These are phyloP conservation scores for Akebia trifoliata DNA, from an alignment of 164 flowering plant genomes.

Conservation along the genomic window DNA sequence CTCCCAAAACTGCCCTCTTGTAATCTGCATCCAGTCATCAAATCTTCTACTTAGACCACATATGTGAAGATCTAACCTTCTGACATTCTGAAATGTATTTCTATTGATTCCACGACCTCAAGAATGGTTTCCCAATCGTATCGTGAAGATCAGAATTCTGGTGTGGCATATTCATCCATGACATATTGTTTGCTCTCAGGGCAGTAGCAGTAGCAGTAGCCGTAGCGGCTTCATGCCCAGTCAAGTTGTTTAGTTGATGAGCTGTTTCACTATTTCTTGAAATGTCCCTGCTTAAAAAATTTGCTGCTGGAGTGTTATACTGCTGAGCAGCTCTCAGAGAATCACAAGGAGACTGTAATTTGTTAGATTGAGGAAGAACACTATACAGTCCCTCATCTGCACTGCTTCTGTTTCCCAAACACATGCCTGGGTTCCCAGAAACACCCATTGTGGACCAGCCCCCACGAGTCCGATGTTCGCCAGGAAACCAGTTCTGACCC, in stretches of 20 bases:
- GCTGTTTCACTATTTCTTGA: slow-evolving; percentile 27
- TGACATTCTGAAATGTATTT: not conserved
- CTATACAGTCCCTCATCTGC: slow-evolving; percentile 59
- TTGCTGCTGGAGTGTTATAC: slow-evolving; percentile 35
- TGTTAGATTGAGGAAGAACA: slow-evolving; percentile 55
- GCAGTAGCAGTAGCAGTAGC: too few relatives aligned
- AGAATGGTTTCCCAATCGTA: slow-evolving; percentile 51
- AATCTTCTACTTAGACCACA: not conserved
- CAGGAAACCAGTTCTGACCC: slow-evolving; percentile 49
- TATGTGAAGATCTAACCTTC: not conserved
- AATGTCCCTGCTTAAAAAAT: slow-evolving; percentile 29
- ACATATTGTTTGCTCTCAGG: slow-evolving; percentile 34
- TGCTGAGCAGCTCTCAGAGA: slow-evolving; percentile 32
- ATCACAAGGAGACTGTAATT: slow-evolving; percentile 31
- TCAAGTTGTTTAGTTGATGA: slow-evolving; percentile 44
- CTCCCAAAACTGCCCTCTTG: not conserved
- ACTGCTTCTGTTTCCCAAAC: slow-evolving; percentile 36
- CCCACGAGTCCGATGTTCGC: slow-evolving; percentile 38
- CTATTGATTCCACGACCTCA: slow-evolving; percentile 73
- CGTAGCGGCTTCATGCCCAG: slow-evolving; percentile 30
- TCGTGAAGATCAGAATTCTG: slow-evolving; percentile 52
- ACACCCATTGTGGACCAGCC: slow-evolving; percentile 46
- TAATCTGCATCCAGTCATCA: not conserved
- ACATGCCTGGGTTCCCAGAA: slow-evolving; percentile 28
- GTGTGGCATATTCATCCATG: slow-evolving; percentile 56